These are phyloP conservation scores for Termitomyces sp. DNA, from an alignment of 768 basidiomycete genomes.

Conservation along the genomic window DNA sequence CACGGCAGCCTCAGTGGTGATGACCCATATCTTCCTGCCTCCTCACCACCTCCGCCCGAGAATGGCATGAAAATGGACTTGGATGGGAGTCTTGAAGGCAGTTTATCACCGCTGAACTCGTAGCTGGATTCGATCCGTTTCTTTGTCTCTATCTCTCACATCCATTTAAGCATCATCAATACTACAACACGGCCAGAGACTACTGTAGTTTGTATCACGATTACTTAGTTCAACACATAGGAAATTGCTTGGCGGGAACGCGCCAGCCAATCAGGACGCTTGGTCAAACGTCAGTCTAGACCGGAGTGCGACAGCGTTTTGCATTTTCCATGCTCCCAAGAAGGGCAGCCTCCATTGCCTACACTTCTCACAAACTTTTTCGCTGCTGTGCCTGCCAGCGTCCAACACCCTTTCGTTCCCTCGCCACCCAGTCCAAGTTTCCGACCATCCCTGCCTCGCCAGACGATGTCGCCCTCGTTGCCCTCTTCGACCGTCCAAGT, in stretches of 20 bases:
- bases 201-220: neutral
- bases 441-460: conserved; percentile 50
- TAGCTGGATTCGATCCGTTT: conserved; percentile 13
- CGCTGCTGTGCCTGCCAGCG: conserved; percentile 18
- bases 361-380: conserved; percentile 23
- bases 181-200: neutral
- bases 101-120: conserved; percentile 36
- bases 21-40: conserved; percentile 1
- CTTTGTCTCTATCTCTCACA: conserved; percentile 1
- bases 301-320: neutral
- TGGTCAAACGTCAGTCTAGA: neutral
- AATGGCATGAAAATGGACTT: conserved; percentile 18
- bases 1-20: conserved; percentile 8
- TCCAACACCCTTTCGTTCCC: conserved; percentile 18
- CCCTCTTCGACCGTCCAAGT: conserved; percentile 67
- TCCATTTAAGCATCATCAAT: conserved; percentile 5
- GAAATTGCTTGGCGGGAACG: neutral
- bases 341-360: conserved; percentile 35
- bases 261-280: conserved; percentile 6
- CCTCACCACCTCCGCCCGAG: conserved; percentile 1
- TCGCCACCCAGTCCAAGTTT: conserved; percentile 32
- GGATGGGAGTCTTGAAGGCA: conserved; percentile 32
- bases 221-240: neutral
- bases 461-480: conserved; percentile 62
- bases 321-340: conserved; percentile 35